Base-by-base conservation (phyloP, 169 alveolate genomes). In the Neospora caninum region DNA sequence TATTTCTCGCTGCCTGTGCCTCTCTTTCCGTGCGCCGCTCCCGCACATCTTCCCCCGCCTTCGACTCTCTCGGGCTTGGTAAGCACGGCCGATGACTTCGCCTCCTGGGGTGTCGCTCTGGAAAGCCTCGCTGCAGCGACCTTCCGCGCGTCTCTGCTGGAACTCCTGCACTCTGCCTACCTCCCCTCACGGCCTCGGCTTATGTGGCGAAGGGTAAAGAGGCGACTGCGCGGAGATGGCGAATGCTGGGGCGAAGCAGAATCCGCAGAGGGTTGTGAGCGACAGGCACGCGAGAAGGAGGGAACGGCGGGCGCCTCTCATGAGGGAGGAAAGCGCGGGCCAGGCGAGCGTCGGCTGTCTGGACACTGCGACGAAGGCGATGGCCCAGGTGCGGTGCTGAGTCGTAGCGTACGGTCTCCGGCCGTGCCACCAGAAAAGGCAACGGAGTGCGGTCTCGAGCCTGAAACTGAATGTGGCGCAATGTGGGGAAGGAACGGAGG, bases 1-100 rank as follows among this genome's bases (percentile, higher is more conserved):
- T 82, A 82, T 49, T 42, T 82, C 31, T 82, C 89, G 58, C 89
- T 82, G 27, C 89, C 89, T 41, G 36, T 82, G 69, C 89, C 89
- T 22, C 64, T 82, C 43, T 42, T 82, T 18, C 89, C 89, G 34
- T 82, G 89, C 38, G 38, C 42, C 54, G 89, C 67, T 1, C 89
- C 89, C 22, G 1, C 39, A 1, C 49, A 36, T 10, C 31, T 38
- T 18, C 86, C 86, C 0, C 45, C 86, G 43, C 43, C 42, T n/a
- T 78, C 86, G 9, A 16, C 86, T 6, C 42, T 78, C n/a, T n/a
- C 86, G 39, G 49, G 49, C 39, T 16, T 78, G 29, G 86, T 78
- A 6, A 36, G 86, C 86, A 38, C 86, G 27, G 86, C 86, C 9
- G 86, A 78, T 0, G 86, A 78, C 27, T 78, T 78, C 27, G 86